Base-by-base conservation (phyloP, 2,329 filamentous ascomycete genomes). In the Fusarium torreyae region DNA sequence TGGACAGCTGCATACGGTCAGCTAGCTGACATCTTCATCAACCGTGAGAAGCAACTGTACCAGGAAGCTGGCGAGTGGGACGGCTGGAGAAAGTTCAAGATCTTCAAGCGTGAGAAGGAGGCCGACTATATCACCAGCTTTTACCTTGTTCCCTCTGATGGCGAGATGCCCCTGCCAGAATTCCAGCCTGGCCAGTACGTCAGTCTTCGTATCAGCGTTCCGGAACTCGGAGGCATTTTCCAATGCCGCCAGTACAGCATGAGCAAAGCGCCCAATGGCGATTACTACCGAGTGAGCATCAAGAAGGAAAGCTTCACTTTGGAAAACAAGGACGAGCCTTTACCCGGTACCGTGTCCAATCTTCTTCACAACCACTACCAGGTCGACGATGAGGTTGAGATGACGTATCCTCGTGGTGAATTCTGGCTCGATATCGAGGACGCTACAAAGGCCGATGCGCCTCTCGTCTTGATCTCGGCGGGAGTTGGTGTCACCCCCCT, bases 191-290 rank as follows among this genome's bases (percentile, higher is more conserved):
- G 51, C 7, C 51, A 54, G 40, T 54, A 54, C 18, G 40, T 54
- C 10, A 54, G 51, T 6, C 51, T 54, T 11, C 40, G 85, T 46
- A 77, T 88, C 8, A 81, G 84, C 44, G 84, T 91, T 1, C 87
- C 88, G 0, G 80, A 81, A 3, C 79, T 86, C 49, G 85, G 85
- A 22, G 39, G 46, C 13, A 85, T 87, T 73, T 79, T 82, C 68
- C 91, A 93, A 76, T 84, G 88, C 11, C 83, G 91, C 45, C 91
- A 93, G 78, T 93, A 92, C 80, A 91, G 89, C 36, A 84, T 93
- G 60, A 90, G 86, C 71, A 89, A 92, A 71, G 83, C 85, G 45
- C 89, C 88, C 3, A 81, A 81, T 6, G 78, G 83, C 11, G 82
- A 86, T 40, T 85, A 88, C 77, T 91, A 91, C 77, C 86, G 90